Percentiles rank a stretch among this genome's conserved stretches.
phyloP scores from a whole-genome alignment of 2,329 filamentous ascomycete species.

The Fusarium sp. region DNA sequence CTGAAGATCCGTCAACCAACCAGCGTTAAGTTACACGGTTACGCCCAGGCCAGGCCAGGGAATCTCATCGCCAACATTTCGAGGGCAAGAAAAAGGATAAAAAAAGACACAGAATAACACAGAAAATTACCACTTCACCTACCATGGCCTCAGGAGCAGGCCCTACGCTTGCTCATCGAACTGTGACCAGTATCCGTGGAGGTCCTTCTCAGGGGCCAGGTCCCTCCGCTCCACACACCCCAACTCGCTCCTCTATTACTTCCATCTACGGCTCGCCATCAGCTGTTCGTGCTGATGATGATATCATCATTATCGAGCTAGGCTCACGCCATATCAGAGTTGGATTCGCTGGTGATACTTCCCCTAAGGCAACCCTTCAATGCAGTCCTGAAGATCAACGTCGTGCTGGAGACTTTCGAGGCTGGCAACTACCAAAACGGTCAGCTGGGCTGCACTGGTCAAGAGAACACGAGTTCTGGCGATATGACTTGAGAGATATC shows the following conservation, averaged over 20 bases:
- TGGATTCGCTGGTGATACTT: constrained; percentile 87
- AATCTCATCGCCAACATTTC: constrained; percentile 29
- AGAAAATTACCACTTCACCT: background rate
- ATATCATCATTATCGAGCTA: constrained; percentile 84
- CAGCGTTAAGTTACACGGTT: constrained; percentile 39
- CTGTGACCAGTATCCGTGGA: constrained; percentile 69
- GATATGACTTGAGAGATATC: constrained; percentile 76
- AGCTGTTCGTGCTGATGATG: constrained; percentile 81
- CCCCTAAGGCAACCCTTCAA: constrained; percentile 77
- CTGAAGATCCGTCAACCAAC: constrained; percentile 39
- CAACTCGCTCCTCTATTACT: constrained; percentile 65
- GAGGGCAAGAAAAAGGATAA: constrained; percentile 10
- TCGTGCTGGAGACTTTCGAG: constrained; percentile 84
- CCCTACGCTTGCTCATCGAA: constrained; percentile 67
- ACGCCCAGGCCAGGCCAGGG: constrained; percentile 32
- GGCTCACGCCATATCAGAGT: constrained; percentile 82
- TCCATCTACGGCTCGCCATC: constrained; percentile 71
- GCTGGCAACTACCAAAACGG: constrained; percentile 70
- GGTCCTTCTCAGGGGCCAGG: constrained; percentile 53
- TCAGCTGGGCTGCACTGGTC: constrained; percentile 69
- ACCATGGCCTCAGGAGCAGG: constrained; percentile 61
- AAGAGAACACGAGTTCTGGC: constrained; percentile 80
- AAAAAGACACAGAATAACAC: constrained; percentile 1
- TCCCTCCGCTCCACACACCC: constrained; percentile 71
- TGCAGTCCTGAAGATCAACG: constrained; percentile 83